These are phyloP conservation scores for Chaetomiaceae sp. DNA, from an alignment of 2,329 filamentous ascomycete species.

Conservation along the genomic window DNA sequence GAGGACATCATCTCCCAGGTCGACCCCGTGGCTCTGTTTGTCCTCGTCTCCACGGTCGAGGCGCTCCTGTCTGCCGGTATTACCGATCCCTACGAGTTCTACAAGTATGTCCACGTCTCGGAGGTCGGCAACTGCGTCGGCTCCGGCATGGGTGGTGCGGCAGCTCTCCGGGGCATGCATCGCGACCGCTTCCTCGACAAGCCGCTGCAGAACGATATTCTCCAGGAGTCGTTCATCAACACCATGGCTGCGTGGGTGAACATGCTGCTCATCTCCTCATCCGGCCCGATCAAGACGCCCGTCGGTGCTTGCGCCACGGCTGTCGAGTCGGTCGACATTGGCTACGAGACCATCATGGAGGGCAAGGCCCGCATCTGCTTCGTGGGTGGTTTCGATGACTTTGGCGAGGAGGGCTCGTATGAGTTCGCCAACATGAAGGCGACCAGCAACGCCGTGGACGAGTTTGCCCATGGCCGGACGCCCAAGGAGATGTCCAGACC, in stretches of 20 bases:
- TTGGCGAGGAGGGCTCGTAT: conserved; percentile 97
- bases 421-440: conserved; percentile 99
- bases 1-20: conserved; percentile 98
- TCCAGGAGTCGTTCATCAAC: conserved; percentile 99
- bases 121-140: conserved; percentile 98
- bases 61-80: conserved; percentile 88
- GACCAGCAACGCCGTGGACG: conserved; percentile 95
- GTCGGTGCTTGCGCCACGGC: conserved; percentile 96
- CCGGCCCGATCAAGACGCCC: conserved; percentile 96
- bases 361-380: conserved; percentile 97
- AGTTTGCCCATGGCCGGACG: conserved; percentile 91
- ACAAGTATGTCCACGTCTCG: conserved; percentile 98
- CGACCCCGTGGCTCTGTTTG: conserved; percentile 91
- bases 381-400: conserved; percentile 98
- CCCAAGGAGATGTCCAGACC: conserved; percentile 97
- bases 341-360: conserved; percentile 97
- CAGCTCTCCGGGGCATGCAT: conserved; percentile 94
- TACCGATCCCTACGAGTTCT: conserved; percentile 98
- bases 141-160: conserved; percentile 94
- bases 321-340: conserved; percentile 95
- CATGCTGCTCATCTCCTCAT: conserved; percentile 96
- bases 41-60: conserved; percentile 90
- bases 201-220: conserved; percentile 96
- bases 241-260: conserved; percentile 99
- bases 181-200: conserved; percentile 95